phyloP scores from a whole-genome alignment of 805 yeast genomes.

The Yarrowia sp. region DNA sequence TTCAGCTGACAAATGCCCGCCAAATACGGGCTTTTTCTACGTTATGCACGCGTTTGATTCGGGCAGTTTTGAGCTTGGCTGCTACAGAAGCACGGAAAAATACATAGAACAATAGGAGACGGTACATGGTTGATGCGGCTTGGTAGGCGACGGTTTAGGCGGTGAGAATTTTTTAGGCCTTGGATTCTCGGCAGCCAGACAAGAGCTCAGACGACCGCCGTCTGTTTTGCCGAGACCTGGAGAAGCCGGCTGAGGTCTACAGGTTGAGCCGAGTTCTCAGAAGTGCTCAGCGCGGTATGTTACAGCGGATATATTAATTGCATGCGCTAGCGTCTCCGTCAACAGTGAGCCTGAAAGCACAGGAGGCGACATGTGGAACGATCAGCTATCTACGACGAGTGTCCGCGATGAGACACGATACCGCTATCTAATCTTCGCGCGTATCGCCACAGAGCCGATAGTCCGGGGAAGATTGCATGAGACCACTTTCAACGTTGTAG shows the following conservation, averaged over 20 bases:
- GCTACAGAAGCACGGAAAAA: not conserved
- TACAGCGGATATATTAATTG: not conserved
- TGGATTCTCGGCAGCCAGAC: no score
- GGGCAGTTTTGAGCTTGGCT: no score
- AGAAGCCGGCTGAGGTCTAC: no score
- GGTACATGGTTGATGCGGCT: no score
- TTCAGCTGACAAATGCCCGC: no score
- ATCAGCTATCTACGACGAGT: not conserved
- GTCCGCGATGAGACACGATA: not conserved
- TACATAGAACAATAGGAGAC: not conserved
- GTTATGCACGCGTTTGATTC: no score
- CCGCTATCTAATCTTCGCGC: not conserved
- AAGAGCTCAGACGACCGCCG: no score
- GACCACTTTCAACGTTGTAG: not conserved
- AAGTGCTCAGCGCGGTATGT: not conserved
- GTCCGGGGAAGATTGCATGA: constrained; percentile 10
- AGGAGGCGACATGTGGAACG: not conserved
- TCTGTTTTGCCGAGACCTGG: no score
- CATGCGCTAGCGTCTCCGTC: not conserved
- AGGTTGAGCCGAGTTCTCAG: no score
- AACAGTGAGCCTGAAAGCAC: not conserved
- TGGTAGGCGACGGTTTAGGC: no score
- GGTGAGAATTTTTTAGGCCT: no score
- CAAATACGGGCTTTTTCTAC: no score
- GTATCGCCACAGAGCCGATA: not conserved